Evolutionary conservation across 805 yeast species (phyloP), one percentile per base, ranked within the genome.

Genomic region (Hanseniaspora clermontiae): DNA sequence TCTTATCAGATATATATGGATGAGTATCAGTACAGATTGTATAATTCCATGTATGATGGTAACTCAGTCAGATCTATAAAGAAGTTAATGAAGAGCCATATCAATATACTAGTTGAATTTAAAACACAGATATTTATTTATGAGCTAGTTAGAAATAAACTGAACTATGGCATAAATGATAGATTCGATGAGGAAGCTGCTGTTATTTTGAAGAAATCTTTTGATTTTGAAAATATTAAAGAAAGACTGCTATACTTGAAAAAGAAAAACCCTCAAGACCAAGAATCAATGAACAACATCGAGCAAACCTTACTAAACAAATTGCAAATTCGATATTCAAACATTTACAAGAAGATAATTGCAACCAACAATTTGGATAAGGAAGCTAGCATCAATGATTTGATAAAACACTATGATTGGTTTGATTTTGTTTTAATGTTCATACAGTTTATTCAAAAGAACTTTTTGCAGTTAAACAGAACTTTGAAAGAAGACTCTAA

Each of bases 121-220:
- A 93, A 93, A 67, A 93, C 98, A 0, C 98, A 93, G 68, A 96
- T 96, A 0, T 93, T 81, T 65, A 89, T 93, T 20, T 83, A 96
- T 0, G 96, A 95, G 0, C 68, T 90, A 59, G 87, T 84, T 64
- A 74, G 61, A 31, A 32, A 32, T n/a, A 42, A 27, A 32, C 7
- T 24, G 20, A 48, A 45, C 32, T 14, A 27, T 6, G 48, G 38
- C 5, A 43, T 29, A 36, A 57, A 58, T 14, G 59, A 55, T 27
- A 61, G 51, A 17, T 32, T 46, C 12, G 17, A 39, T 11, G 56
- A 58, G 8, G 59, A 57, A 24, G 59, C 60, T 51, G 19, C 76
- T 57, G 90, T 83, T 46, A 77, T 87, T 11, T 63, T 89, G 63
- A 81, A 79, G 4, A 62, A 64, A 14, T 17, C 62, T 74, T 17